Evolutionary conservation across 306 rosid genomes (phyloP).

Genomic region (Alnus rubra): DNA sequence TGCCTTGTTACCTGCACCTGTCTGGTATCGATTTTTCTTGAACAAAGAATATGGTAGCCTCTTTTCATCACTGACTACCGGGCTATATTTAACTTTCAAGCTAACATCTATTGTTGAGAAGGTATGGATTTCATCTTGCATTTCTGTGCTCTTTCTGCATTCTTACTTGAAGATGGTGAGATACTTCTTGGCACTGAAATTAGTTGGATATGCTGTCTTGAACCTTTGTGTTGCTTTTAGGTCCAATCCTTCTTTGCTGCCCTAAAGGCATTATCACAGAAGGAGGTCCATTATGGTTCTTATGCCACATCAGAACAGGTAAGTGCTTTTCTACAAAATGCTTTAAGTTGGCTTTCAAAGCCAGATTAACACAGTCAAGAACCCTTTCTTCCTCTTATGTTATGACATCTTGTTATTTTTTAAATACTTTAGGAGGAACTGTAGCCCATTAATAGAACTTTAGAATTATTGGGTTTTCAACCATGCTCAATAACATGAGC

Average conservation of each 20-base stretch:
- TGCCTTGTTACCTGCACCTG: conserved; percentile 78
- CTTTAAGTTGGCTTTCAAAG: conserved; percentile 12
- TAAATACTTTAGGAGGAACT: not conserved
- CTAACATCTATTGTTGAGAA: conserved; percentile 78
- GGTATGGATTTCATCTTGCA: conserved; percentile 46
- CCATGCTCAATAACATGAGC: no score
- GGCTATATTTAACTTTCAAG: conserved; percentile 87
- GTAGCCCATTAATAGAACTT: no score
- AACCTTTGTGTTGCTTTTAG: conserved; percentile 38
- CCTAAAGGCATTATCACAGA: conserved; percentile 60
- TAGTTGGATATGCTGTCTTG: conserved; percentile 4
- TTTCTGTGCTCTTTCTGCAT: conserved; percentile 20
- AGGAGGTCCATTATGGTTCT: conserved; percentile 76
- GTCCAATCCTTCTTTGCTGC: conserved; percentile 64
- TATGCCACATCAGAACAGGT: conserved; percentile 89
- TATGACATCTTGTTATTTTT: conserved; percentile 4
- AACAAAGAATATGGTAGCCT: conserved; percentile 83
- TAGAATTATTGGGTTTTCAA: no score
- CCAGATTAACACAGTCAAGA: conserved; percentile 13
- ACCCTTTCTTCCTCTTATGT: conserved; percentile 7
- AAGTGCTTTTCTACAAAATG: conserved; percentile 17
- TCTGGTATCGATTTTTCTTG: conserved; percentile 87
- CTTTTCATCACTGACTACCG: conserved; percentile 86
- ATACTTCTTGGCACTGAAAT: conserved; percentile 7
- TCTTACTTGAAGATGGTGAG: conserved; percentile 14